A percentile compares a stretch with the other conserved stretches of the same genome.
Evolutionary conservation across 352 stramenopile genomes (phyloP).

Genomic region (Pythium pyrilobum): DNA sequence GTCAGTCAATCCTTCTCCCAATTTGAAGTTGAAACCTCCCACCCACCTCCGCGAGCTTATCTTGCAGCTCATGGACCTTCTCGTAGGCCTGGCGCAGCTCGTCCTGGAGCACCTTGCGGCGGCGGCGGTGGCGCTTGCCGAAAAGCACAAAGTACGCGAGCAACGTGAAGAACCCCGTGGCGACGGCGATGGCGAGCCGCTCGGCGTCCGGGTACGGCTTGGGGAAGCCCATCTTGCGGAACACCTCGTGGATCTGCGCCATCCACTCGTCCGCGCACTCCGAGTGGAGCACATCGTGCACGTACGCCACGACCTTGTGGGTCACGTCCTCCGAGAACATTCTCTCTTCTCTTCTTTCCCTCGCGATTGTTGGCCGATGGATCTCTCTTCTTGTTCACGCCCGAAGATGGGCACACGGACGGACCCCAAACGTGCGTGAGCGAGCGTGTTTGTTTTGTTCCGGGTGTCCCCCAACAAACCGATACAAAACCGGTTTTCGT

Average conservation of each 20-base stretch:
- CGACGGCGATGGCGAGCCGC: slow-evolving; percentile 73
- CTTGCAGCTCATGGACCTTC: slow-evolving; percentile 82
- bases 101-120: slow-evolving; percentile 58
- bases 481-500: slow-evolving; percentile 10
- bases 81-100: slow-evolving; percentile 71
- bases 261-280: slow-evolving; percentile 62
- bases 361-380: too few species aligned
- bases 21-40: too few species aligned
- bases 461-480: slow-evolving; percentile 1
- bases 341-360: background rate
- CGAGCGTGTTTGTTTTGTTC: background rate
- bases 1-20: too few species aligned
- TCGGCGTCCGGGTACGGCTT: slow-evolving; percentile 85
- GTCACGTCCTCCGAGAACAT: slow-evolving; percentile 47
- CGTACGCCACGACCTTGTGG: slow-evolving; percentile 58
- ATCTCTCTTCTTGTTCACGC: background rate
- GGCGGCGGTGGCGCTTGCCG: slow-evolving; percentile 74
- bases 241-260: slow-evolving; percentile 58
- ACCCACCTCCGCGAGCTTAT: slow-evolving; percentile 65
- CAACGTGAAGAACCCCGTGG: slow-evolving; percentile 77
- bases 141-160: slow-evolving; percentile 87
- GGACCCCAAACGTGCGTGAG: background rate
- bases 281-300: slow-evolving; percentile 80
- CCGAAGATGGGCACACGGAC: background rate
- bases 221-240: slow-evolving; percentile 63